Conservation (phyloP, 1,284 basidiomycete genomes). For the Moniliophthora roreri region DNA sequence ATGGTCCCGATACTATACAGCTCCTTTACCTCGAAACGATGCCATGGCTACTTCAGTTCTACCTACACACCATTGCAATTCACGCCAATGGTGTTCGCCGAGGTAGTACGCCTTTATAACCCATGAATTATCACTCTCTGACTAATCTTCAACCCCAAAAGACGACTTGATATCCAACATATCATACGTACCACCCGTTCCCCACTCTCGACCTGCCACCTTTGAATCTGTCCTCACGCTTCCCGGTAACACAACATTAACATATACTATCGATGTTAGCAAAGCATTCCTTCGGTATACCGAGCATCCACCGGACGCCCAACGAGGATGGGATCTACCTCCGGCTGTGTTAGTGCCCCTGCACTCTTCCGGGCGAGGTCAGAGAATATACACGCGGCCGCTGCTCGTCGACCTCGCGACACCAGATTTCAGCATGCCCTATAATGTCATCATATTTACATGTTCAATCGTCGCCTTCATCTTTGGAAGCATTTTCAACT, state of each 20-base stretch:
- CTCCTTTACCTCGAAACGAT: constrained; percentile 87
- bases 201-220: constrained; percentile 72
- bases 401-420: constrained; percentile 90
- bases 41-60: constrained; percentile 91
- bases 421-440: constrained; percentile 99
- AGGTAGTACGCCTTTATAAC: constrained; percentile 37
- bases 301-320: constrained; percentile 95
- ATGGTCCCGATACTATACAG: constrained; percentile 45
- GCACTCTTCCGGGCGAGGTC: constrained; percentile 14
- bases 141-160: constrained; percentile 26
- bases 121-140: constrained; percentile 11
- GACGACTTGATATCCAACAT: constrained; percentile 62
- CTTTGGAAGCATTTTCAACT: constrained; percentile 91
- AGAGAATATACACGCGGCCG: constrained; percentile 75
- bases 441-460: constrained; percentile 97
- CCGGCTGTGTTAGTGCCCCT: constrained; percentile 73
- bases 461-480: constrained; percentile 90
- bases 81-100: constrained; percentile 38
- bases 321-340: constrained; percentile 91
- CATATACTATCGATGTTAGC: constrained; percentile 72
- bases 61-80: constrained; percentile 77
- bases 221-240: constrained; percentile 74
- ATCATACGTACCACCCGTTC: constrained; percentile 66
- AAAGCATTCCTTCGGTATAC: constrained; percentile 92
- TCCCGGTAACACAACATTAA: constrained; percentile 65